Evolutionary conservation across 768 basidiomycete species (phyloP), one percentile per base, ranked within the genome.

Genomic region (Mrakia frigida): DNA sequence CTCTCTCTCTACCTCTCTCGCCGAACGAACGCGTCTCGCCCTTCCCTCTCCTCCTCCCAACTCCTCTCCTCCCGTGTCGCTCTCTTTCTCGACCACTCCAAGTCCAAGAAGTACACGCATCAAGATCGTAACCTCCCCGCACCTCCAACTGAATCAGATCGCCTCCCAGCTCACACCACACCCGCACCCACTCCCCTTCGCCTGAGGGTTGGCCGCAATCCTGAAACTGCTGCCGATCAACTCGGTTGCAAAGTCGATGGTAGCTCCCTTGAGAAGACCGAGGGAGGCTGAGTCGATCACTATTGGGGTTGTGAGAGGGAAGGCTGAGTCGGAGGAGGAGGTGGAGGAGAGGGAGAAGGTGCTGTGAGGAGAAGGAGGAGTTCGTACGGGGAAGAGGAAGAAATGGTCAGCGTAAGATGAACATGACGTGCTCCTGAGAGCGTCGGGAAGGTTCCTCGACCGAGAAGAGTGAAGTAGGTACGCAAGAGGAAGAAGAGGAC

Each of bases 111-210:
- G 14, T 2, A 50, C 46, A 43, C 6, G 1, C 56, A 56, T 56
- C 46, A 28, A 56, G 56, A 56, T 56, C 56, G 7, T 6, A n/a
- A 25, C 56, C 13, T 56, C 56, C 13, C 0, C 56, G 2, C 56
- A 9, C 50, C 9, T 52, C 50, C 50, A 9, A 52, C 39, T 11
- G 50, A 7, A 6, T 81, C 60, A 68, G 37, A 68, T 68, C 39
- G 93, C 85, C 81, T 95, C 94, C 94, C 93, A 97, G 81, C 93
- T 95, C 31, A 98, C 90, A 23, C 96, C 96, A 81, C 96, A 99
- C 1, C 96, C 95, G 78, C 96, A 98, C 0, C 92, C 92, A 63
- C 87, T 88, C 2, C 93, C 93, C 79, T 84, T 84, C 0, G 95
- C 91, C 83, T 93, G 92, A 0, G 96, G 96, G 80, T 98, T 99